phyloP scores from a whole-genome alignment of 2,329 filamentous ascomycete genomes.

The Aspergillus hiratsukae region DNA sequence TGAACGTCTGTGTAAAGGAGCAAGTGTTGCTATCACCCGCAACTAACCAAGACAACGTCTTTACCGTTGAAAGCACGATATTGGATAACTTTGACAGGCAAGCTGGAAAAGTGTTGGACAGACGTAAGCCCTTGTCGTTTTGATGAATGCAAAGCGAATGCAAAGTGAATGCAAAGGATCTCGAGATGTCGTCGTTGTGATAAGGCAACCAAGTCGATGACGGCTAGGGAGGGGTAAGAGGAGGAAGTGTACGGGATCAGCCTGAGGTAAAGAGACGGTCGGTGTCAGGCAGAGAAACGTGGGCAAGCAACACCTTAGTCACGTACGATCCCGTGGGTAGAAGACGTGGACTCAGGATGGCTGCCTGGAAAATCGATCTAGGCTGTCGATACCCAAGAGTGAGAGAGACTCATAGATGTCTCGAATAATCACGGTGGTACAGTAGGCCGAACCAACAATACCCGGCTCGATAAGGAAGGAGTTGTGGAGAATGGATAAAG shows the following conservation, averaged over 20 bases:
- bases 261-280: slow-evolving; percentile 16
- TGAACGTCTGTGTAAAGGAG: background rate
- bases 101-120: background rate
- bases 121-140: background rate
- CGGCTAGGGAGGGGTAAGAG: slow-evolving; percentile 9
- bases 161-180: background rate
- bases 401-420: background rate
- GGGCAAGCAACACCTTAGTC: slow-evolving; percentile 1
- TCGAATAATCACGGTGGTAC: background rate
- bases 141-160: too few species aligned
- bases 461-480: background rate
- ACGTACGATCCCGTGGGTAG: background rate
- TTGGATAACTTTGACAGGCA: background rate
- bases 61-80: background rate
- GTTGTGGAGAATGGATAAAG: background rate
- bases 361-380: background rate
- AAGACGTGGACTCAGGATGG: background rate
- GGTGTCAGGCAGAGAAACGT: slow-evolving; percentile 13
- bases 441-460: background rate
- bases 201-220: slow-evolving; percentile 1
- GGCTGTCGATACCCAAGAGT: background rate
- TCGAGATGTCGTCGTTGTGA: background rate
- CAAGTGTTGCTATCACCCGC: background rate
- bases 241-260: slow-evolving; percentile 16
- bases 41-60: background rate